Conservation (phyloP, 2,329 filamentous ascomycete species). For the Sarocladiaceae sp. region DNA sequence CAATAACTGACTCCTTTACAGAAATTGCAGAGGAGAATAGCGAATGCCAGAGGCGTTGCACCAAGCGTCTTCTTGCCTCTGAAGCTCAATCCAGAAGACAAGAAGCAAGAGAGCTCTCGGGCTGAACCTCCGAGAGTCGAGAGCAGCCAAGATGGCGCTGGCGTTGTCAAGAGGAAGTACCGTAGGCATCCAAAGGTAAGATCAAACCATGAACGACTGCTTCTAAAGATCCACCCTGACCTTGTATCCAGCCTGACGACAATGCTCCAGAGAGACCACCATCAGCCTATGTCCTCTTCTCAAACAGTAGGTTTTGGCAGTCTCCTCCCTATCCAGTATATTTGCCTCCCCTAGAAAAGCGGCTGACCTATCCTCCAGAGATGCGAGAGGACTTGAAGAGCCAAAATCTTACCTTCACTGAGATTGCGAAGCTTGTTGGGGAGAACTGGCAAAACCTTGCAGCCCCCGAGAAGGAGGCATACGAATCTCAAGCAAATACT, state of each 20-base stretch:
- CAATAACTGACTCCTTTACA: conserved; percentile 28
- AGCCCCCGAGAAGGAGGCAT: conserved; percentile 64
- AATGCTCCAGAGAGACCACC: conserved; percentile 76
- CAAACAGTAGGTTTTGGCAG: conserved; percentile 60
- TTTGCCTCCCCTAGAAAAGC: background rate
- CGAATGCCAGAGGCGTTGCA: conserved; percentile 63
- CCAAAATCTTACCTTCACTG: conserved; percentile 73
- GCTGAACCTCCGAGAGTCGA: conserved; percentile 45
- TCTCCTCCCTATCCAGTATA: background rate
- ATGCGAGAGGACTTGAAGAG: conserved; percentile 75
- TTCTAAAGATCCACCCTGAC: conserved; percentile 6
- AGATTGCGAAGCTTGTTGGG: conserved; percentile 78
- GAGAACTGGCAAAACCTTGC: conserved; percentile 76
- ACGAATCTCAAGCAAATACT: conserved; percentile 65
- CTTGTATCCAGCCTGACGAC: conserved; percentile 58
- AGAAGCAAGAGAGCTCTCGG: conserved; percentile 51
- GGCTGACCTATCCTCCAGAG: conserved; percentile 37
- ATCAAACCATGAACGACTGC: background rate
- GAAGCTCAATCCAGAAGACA: conserved; percentile 47
- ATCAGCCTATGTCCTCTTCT: conserved; percentile 82
- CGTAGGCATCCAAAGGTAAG: conserved; percentile 71
- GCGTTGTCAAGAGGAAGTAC: conserved; percentile 67
- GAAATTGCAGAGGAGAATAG: conserved; percentile 82
- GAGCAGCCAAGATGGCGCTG: conserved; percentile 35
- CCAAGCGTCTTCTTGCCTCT: conserved; percentile 48